Percentiles rank a stretch among this genome's conserved stretches.
Evolutionary conservation across 2,329 filamentous ascomycete genomes (phyloP).

Genomic region (Aspergillus bombycis): DNA sequence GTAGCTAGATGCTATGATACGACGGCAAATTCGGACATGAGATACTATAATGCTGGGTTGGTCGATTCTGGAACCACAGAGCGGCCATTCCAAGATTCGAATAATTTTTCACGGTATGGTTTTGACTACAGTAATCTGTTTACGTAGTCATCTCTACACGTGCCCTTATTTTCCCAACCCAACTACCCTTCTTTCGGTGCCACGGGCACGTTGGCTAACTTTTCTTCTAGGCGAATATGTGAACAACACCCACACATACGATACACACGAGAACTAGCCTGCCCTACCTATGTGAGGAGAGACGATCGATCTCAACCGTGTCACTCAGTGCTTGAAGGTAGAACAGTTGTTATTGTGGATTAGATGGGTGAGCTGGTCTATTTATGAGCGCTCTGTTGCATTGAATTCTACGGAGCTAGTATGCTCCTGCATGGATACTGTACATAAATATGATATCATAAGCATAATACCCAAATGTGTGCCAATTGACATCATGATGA

Average conservation of each 20-base stretch:
- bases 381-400: background rate
- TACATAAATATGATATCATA: slow-evolving; percentile 9
- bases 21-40: slow-evolving; percentile 9
- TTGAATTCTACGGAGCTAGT: background rate
- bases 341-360: slow-evolving; percentile 34
- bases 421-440: slow-evolving; percentile 7
- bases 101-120: slow-evolving; percentile 29
- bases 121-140: background rate
- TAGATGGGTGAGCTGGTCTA: slow-evolving; percentile 12
- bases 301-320: slow-evolving; percentile 23
- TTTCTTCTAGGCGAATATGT: slow-evolving; percentile 17
- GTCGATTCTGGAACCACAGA: slow-evolving; percentile 17
- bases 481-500: slow-evolving; percentile 3
- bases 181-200: background rate
- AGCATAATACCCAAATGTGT: slow-evolving; percentile 29
- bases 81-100: slow-evolving; percentile 14
- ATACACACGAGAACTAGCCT: slow-evolving; percentile 24
- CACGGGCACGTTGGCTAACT: slow-evolving; percentile 19
- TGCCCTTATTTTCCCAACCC: background rate
- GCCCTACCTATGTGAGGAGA: slow-evolving; percentile 28
- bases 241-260: slow-evolving; percentile 19
- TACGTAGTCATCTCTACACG: background rate
- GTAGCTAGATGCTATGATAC: slow-evolving; percentile 21
- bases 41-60: slow-evolving; percentile 9
- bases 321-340: slow-evolving; percentile 25